Evolutionary conservation across 768 basidiomycete genomes (phyloP).

Genomic region (Mycena floridula): DNA sequence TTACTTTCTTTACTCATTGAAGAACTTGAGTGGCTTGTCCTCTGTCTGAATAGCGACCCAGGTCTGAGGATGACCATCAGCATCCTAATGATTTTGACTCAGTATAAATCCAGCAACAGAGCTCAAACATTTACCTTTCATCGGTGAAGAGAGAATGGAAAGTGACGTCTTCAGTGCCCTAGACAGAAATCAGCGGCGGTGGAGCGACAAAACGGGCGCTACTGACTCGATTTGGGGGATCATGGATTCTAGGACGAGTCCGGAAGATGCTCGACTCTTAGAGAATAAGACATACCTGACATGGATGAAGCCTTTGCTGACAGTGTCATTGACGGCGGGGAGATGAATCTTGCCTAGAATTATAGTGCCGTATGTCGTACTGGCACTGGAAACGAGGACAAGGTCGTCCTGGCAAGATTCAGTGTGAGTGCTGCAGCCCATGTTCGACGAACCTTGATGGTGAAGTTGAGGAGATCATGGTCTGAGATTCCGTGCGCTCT

Average conservation of each 20-base stretch:
- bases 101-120: too few relatives aligned
- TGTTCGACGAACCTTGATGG: slow-evolving; percentile 33
- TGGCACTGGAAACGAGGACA: slow-evolving; percentile 43
- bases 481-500: slow-evolving; percentile 50
- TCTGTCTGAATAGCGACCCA: slow-evolving; percentile 62
- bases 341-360: slow-evolving; percentile 74
- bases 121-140: too few relatives aligned
- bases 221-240: slow-evolving; percentile 57
- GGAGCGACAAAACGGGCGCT: neutral
- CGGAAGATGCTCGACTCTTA: neutral
- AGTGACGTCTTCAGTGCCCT: slow-evolving; percentile 60
- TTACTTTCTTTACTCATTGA: slow-evolving; percentile 63
- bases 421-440: neutral
- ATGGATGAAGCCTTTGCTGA: slow-evolving; percentile 64
- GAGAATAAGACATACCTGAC: slow-evolving; percentile 43
- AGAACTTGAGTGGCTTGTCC: slow-evolving; percentile 59
- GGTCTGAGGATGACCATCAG: slow-evolving; percentile 42
- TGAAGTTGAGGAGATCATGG: slow-evolving; percentile 44
- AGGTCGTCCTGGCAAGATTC: slow-evolving; percentile 24
- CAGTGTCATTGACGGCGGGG: slow-evolving; percentile 54
- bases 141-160: slow-evolving; percentile 73
- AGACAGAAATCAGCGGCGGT: neutral
- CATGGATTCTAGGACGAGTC: slow-evolving; percentile 50
- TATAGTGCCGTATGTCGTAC: slow-evolving; percentile 62
- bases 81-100: slow-evolving; percentile 35